phyloP scores from a whole-genome alignment of 2,329 filamentous ascomycete species.

The Neonectria magnoliae region DNA sequence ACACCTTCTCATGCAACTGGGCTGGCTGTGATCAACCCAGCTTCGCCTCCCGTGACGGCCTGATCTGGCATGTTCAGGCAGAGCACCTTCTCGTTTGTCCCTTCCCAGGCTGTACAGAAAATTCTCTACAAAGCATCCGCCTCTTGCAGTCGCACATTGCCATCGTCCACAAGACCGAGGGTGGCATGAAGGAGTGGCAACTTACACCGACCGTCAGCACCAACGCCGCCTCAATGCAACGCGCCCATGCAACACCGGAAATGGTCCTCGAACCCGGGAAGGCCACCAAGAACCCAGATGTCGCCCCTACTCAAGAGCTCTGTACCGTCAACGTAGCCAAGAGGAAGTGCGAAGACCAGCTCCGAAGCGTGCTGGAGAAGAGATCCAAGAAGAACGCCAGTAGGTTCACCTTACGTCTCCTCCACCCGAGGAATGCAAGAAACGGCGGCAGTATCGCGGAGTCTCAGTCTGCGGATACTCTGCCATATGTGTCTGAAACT shows the following conservation, averaged over 20 bases:
- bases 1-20: conserved; percentile 54
- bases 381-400: conserved; percentile 44
- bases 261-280: conserved; percentile 14
- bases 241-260: not conserved
- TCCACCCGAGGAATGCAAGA: not conserved
- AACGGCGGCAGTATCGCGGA: not conserved
- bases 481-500: conserved; percentile 11
- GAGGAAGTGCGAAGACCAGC: conserved; percentile 48
- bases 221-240: not conserved
- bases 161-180: conserved; percentile 46
- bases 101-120: conserved; percentile 50
- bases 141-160: conserved; percentile 51
- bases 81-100: conserved; percentile 57
- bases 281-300: not conserved
- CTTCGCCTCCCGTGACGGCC: conserved; percentile 51
- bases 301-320: conserved; percentile 10
- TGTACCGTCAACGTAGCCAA: conserved; percentile 47
- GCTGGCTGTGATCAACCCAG: conserved; percentile 47
- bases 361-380: conserved; percentile 49
- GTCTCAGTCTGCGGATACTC: not conserved
- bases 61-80: conserved; percentile 56
- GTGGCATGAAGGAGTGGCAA: conserved; percentile 41
- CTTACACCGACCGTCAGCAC: conserved; percentile 26
- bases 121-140: conserved; percentile 47
- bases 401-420: conserved; percentile 21